A percentile compares a stretch with the other conserved stretches of the same genome.
Evolutionary conservation across 768 basidiomycete species (phyloP).

Genomic region (Boletus pseudopeckii): DNA sequence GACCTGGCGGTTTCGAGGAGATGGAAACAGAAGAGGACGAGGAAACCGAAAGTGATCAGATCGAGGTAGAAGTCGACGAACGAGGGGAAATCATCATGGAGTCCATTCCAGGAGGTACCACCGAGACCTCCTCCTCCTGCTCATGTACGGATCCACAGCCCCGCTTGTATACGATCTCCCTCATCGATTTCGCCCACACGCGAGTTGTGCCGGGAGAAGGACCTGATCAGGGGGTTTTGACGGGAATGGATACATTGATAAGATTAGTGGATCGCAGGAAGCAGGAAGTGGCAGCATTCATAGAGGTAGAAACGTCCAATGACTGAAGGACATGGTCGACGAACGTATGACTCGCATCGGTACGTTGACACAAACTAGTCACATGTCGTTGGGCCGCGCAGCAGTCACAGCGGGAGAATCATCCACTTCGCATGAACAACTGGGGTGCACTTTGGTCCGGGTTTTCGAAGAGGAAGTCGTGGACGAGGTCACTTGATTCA

Average conservation of each 20-base stretch:
- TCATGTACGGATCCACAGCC: conserved; percentile 2
- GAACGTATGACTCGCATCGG: neutral
- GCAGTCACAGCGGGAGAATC: neutral
- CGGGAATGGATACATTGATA: conserved; percentile 67
- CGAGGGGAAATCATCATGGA: conserved; percentile 21
- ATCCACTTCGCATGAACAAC: neutral
- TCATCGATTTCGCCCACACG: conserved; percentile 97
- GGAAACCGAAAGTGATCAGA: conserved; percentile 38
- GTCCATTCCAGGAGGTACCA: conserved; percentile 7
- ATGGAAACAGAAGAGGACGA: conserved; percentile 36
- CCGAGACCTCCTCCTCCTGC: conserved; percentile 40
- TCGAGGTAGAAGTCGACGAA: conserved; percentile 35
- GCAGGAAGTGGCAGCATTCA: conserved; percentile 34
- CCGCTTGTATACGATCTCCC: conserved; percentile 54
- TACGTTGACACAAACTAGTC: neutral
- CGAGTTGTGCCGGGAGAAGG: conserved; percentile 63
- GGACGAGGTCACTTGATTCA: neutral
- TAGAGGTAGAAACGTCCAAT: neutral
- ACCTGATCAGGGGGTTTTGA: conserved; percentile 73
- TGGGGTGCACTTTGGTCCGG: neutral
- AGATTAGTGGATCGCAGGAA: conserved; percentile 58
- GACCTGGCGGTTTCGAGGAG: conserved; percentile 8
- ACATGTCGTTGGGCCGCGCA: neutral
- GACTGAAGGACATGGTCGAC: neutral
- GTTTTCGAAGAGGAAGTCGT: neutral